Base-by-base conservation (phyloP, 1,139 yeast genomes). In the Yamadazyma dendronema region DNA sequence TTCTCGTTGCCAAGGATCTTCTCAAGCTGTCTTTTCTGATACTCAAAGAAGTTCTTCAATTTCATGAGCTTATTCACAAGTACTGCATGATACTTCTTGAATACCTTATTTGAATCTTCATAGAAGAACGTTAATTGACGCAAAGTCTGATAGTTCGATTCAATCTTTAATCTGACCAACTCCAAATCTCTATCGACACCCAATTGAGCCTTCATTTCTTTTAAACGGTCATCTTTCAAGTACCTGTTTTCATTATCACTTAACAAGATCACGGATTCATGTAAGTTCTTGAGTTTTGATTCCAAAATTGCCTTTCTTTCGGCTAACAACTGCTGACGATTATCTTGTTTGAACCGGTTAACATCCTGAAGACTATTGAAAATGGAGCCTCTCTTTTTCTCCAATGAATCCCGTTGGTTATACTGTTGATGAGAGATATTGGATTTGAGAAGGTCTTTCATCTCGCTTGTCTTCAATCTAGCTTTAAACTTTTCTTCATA, bases 31-130 rank as follows among this genome's bases (percentile, higher is more conserved):
- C 48, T 54, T 33, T 54, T 54, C 44, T 71, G 76, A 43, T 53
- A 67, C 46, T 65, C 69, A 37, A 71, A 62, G 41, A 70, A 70
- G 44, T 65, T 62, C 47, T 61, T 61, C 35, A 71, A 49, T 42
- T 70, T 71, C 35, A 60, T 59, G 31, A 71, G 53, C 46, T 69
- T 70, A 48, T 64, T 69, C 14, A 60, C 44, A 44, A 62, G 39
- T 2, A 56, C 42, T 23, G 43, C 38, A 44, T 63, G 65, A 51
- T 63, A 56, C 40, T 55, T 58, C 39, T 59, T 62, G 50, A 67
- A 71, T 24, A 54, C 55, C 28, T 59, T 56, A 47, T 68, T 65
- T 10, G 71, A 62, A 35, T 69, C 71, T 35, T 66, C 62, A 42
- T 69, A 70, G 41, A 66, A 70, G 2, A 51, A 47, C 29, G 59